Conservation (phyloP, 2,329 filamentous ascomycete species). For the Monilinia aucupariae region DNA sequence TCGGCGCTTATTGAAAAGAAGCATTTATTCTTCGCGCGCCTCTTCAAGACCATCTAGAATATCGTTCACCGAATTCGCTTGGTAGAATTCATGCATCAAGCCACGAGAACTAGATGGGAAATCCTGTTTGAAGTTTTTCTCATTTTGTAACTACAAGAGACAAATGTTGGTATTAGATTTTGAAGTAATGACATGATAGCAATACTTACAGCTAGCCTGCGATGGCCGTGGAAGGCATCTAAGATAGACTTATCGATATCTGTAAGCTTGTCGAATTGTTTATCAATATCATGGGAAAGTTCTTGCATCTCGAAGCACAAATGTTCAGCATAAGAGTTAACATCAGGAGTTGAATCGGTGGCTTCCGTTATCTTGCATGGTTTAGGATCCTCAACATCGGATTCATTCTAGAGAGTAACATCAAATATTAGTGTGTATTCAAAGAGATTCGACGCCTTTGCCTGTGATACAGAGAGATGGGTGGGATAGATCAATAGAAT, state of each 20-base stretch:
- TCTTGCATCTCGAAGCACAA: neutral
- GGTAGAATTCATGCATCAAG: neutral
- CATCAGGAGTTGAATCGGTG: neutral
- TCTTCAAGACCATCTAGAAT: neutral
- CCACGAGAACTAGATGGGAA: neutral
- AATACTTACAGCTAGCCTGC: neutral
- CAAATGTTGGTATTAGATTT: neutral
- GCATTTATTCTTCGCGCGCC: neutral
- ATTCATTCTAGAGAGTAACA: neutral
- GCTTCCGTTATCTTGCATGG: neutral
- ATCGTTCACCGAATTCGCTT: neutral
- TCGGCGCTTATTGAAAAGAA: neutral
- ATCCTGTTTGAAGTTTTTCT: neutral
- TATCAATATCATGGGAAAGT: neutral
- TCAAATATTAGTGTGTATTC: neutral
- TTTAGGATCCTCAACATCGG: neutral
- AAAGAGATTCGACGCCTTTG: neutral
- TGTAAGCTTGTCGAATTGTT: neutral
- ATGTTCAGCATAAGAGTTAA: neutral
- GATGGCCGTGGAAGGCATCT: neutral
- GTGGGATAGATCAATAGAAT: neutral
- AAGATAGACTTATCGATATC: neutral
- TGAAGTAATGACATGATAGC: neutral
- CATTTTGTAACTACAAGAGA: neutral
- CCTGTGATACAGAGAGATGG: neutral